Evolutionary conservation across 2,329 filamentous ascomycete genomes (phyloP), one percentile per base, ranked within the genome.

Genomic region (Pyrenophora graminea): DNA sequence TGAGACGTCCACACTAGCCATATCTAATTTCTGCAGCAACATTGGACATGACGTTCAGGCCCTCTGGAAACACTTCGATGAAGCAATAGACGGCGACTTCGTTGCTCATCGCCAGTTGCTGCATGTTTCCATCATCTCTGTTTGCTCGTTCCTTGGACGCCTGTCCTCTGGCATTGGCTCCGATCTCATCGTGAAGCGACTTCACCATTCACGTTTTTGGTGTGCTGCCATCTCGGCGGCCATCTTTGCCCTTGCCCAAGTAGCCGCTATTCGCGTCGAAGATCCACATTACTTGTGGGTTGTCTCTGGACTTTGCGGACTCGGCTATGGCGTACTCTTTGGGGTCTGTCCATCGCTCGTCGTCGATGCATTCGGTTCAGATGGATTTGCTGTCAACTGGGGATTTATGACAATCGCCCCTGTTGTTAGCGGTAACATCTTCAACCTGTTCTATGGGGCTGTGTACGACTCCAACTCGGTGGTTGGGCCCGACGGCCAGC

Each of bases 331-430:
- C 2, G 90, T 96, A 59, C 80, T 97, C 0, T 97, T 97, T 61
- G 94, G 94, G 30, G 92, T 96, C 17, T 96, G 90, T 72, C 94
- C 94, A 0, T 92, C 91, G 10, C 85, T 97, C 15, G 77, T 81
- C 4, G 91, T 92, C 6, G 92, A 97, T 70, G 87, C 88, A 0
- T 99, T 99, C 70, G 94, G 94, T 6, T 88, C 97, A 21, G 83
- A 87, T 54, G 93, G 92, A 1, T 80, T 99, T 39, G 91, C 88
- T 48, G 90, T 96, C 69, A 99, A 97, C 68, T 99, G 94, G 93
- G 94, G 94, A 12, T 88, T 89, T 63, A 95, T 99, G 86, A 97
- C 91, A 0, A 79, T 97, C 40, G 88, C 90, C 2, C 92, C 93
- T 0, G 90, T 96, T 2, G 74, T 96, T 23, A 91, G 87, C 7